A percentile compares a stretch with the other conserved stretches of the same genome.
Conservation (phyloP, 176 grass and related monocot species). For the Aechmea fasciata region DNA sequence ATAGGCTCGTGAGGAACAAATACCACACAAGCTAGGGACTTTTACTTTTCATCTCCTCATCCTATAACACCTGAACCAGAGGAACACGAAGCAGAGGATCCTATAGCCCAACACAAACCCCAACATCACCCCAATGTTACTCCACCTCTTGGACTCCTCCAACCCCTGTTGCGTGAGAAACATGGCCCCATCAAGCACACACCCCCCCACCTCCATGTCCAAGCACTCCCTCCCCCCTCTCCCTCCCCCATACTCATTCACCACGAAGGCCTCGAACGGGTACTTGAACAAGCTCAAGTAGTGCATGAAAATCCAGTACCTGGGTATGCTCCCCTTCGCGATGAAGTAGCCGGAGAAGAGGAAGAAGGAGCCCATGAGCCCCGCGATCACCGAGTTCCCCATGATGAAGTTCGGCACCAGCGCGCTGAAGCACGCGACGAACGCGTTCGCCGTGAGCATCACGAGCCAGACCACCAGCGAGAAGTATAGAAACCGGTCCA, state of each 20-base stretch:
- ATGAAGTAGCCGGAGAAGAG: conserved; percentile 99
- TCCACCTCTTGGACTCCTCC: conserved; percentile 64
- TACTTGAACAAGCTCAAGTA: conserved; percentile 96
- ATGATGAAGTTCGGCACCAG: conserved; percentile 83
- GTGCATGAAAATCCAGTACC: conserved; percentile 94
- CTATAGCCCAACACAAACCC: conserved; percentile 70
- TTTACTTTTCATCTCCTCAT: conserved; percentile 29
- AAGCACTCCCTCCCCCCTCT: conserved; percentile 57
- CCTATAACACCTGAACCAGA: conserved; percentile 70
- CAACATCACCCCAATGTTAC: conserved; percentile 64
- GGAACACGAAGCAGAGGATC: conserved; percentile 68
- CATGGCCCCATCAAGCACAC: conserved; percentile 49
- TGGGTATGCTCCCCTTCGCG: conserved; percentile 53
- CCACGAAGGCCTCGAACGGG: conserved; percentile 73
- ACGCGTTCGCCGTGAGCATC: conserved; percentile 81
- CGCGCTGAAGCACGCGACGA: conserved; percentile 72
- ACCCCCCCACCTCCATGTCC: conserved; percentile 21
- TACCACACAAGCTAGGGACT: no score
- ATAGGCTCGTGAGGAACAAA: no score
- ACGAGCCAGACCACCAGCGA: conserved; percentile 73
- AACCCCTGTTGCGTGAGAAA: conserved; percentile 71
- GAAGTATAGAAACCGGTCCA: conserved; percentile 66
- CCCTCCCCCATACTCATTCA: conserved; percentile 75
- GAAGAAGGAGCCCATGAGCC: conserved; percentile 87
- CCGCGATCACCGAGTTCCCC: conserved; percentile 68